phyloP scores from a whole-genome alignment of 495 filamentous ascomycete genomes.

The Bacidia gigantensis region DNA sequence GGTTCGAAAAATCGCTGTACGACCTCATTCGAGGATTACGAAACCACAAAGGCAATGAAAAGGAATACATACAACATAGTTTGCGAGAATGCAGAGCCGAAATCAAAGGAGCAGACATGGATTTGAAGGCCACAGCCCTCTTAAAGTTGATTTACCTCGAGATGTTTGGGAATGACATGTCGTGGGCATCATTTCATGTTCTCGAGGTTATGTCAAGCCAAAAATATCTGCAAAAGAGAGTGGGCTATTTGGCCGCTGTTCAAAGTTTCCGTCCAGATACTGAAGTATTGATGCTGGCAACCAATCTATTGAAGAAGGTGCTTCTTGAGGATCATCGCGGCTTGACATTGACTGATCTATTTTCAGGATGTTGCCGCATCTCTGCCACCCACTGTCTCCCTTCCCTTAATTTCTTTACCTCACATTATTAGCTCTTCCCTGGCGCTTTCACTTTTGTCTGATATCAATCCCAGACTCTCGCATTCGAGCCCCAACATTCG shows the following conservation, averaged over 20 bases:
- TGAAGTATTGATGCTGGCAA: slow-evolving; percentile 94
- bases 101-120: slow-evolving; percentile 83
- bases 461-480: slow-evolving; percentile 70
- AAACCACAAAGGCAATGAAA: slow-evolving; percentile 85
- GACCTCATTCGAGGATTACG: slow-evolving; percentile 94
- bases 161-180: slow-evolving; percentile 99
- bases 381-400: slow-evolving; percentile 56
- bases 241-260: slow-evolving; percentile 90
- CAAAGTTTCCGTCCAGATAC: slow-evolving; percentile 94
- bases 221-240: slow-evolving; percentile 87
- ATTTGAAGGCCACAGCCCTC: slow-evolving; percentile 89
- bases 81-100: slow-evolving; percentile 90
- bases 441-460: slow-evolving; percentile 72
- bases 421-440: slow-evolving; percentile 86
- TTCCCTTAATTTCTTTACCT: slow-evolving; percentile 76
- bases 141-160: slow-evolving; percentile 93
- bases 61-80: slow-evolving; percentile 80
- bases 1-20: slow-evolving; percentile 98
- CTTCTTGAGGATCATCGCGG: not conserved
- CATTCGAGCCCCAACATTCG: slow-evolving; percentile 72
- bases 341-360: slow-evolving; percentile 5
- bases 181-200: slow-evolving; percentile 96
- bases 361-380: slow-evolving; percentile 66
- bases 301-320: slow-evolving; percentile 93
- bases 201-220: slow-evolving; percentile 95